Conservation (phyloP, 2,329 filamentous ascomycete species). For the Colletotrichum endophyticum region DNA sequence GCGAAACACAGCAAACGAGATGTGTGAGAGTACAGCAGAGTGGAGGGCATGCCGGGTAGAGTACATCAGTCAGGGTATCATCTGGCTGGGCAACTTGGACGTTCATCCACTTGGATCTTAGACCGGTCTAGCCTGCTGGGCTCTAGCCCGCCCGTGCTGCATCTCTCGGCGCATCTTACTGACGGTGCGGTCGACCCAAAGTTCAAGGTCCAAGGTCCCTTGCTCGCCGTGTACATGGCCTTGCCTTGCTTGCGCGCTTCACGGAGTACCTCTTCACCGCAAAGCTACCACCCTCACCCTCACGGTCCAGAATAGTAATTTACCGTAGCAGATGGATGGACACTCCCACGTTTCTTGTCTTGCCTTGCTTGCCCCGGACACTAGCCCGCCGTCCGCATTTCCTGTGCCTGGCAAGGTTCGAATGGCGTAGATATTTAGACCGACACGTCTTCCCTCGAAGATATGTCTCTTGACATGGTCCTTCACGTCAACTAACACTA, state of each 20-base stretch:
- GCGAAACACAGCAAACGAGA: not conserved
- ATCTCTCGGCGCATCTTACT: slow-evolving; percentile 20
- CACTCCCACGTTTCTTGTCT: slow-evolving; percentile 12
- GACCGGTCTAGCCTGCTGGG: slow-evolving; percentile 14
- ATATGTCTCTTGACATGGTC: not conserved
- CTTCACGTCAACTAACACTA: not conserved
- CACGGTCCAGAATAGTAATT: not conserved
- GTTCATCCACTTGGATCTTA: slow-evolving; percentile 11
- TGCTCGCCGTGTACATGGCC: slow-evolving; percentile 11
- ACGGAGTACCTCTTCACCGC: slow-evolving; percentile 16
- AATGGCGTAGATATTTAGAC: slow-evolving; percentile 15
- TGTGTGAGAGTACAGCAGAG: not conserved
- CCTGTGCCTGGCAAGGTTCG: not conserved
- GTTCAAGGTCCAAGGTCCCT: slow-evolving; percentile 2
- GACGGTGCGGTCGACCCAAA: not conserved
- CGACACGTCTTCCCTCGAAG: slow-evolving; percentile 1
- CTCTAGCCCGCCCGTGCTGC: slow-evolving; percentile 19
- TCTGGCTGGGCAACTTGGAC: slow-evolving; percentile 3
- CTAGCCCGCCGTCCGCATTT: not conserved
- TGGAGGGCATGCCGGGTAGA: not conserved
- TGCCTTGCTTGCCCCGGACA: slow-evolving; percentile 1
- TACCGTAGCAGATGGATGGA: not conserved
- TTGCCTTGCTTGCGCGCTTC: slow-evolving; percentile 9
- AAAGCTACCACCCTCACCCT: not conserved
- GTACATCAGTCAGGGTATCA: not conserved